Evolutionary conservation across 2,329 filamentous ascomycete genomes (phyloP).

Genomic region (Phyllosticta capitalensis): DNA sequence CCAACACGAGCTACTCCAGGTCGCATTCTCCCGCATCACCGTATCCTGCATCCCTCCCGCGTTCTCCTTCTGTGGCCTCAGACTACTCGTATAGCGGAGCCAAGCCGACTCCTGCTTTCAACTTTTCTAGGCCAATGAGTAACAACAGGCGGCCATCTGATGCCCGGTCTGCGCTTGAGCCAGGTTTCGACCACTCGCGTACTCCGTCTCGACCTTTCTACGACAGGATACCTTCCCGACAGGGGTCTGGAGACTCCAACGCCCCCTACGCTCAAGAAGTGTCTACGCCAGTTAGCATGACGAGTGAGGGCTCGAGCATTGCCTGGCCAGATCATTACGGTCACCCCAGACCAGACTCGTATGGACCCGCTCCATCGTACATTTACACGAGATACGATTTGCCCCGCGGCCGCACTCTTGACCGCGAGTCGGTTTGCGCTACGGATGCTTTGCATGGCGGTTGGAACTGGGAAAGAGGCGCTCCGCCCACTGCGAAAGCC

Average conservation of each 20-base stretch:
- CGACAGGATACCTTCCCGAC: slow-evolving; percentile 28
- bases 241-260: slow-evolving; percentile 36
- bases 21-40: slow-evolving; percentile 57
- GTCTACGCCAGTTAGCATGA: slow-evolving; percentile 63
- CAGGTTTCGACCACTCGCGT: slow-evolving; percentile 19
- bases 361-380: slow-evolving; percentile 58
- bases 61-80: slow-evolving; percentile 78
- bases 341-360: slow-evolving; percentile 37
- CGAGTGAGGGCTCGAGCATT: slow-evolving; percentile 58
- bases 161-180: slow-evolving; percentile 35
- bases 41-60: slow-evolving; percentile 47
- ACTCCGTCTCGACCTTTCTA: slow-evolving; percentile 17
- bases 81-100: slow-evolving; percentile 58
- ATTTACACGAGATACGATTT: slow-evolving; percentile 78
- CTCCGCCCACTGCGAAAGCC: slow-evolving; percentile 8
- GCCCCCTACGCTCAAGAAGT: slow-evolving; percentile 56
- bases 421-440: slow-evolving; percentile 43
- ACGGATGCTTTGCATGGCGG: slow-evolving; percentile 36
- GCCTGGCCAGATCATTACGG: slow-evolving; percentile 16
- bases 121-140: slow-evolving; percentile 88
- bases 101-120: slow-evolving; percentile 65
- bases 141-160: slow-evolving; percentile 34
- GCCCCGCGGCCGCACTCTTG: slow-evolving; percentile 70
- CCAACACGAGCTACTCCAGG: slow-evolving; percentile 54
- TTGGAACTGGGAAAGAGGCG: slow-evolving; percentile 50